A percentile compares a stretch with the other conserved stretches of the same genome.
phyloP scores from a whole-genome alignment of 139 green algal genomes.

The Mychonastes homosphaera region DNA sequence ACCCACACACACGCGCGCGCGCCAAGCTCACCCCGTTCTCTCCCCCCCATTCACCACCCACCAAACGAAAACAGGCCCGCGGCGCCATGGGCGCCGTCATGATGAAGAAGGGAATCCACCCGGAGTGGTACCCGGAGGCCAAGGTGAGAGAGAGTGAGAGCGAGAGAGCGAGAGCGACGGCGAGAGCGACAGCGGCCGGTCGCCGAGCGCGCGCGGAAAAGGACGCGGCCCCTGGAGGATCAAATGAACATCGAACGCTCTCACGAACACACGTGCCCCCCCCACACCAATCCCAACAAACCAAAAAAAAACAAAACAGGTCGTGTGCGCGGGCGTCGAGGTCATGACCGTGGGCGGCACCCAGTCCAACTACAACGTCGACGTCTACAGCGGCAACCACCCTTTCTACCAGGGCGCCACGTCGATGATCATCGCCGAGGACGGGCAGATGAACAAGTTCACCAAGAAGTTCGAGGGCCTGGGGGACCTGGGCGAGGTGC shows the following conservation, averaged over 20 bases:
- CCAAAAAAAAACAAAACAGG: too few species aligned
- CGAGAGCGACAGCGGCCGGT: too few species aligned
- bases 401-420: conserved; percentile 72
- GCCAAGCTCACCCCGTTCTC: too few species aligned
- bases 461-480: conserved; percentile 62
- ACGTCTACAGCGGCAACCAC: conserved; percentile 96
- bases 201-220: too few species aligned
- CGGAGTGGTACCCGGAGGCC: conserved; percentile 50
- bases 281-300: neutral
- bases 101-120: conserved; percentile 62
- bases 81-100: conserved; percentile 37
- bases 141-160: too few species aligned
- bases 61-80: too few species aligned
- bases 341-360: conserved; percentile 83
- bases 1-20: too few species aligned
- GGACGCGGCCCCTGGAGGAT: too few species aligned
- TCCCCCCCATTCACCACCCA: too few species aligned
- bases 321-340: conserved; percentile 95
- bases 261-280: too few species aligned
- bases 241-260: too few species aligned
- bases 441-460: conserved; percentile 83
- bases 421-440: conserved; percentile 59
- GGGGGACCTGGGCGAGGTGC: conserved; percentile 18
- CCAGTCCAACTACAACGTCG: conserved; percentile 78
- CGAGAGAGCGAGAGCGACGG: too few species aligned